phyloP scores from a whole-genome alignment of 2,329 filamentous ascomycete species.

The Colletotrichum sansevieriae region DNA sequence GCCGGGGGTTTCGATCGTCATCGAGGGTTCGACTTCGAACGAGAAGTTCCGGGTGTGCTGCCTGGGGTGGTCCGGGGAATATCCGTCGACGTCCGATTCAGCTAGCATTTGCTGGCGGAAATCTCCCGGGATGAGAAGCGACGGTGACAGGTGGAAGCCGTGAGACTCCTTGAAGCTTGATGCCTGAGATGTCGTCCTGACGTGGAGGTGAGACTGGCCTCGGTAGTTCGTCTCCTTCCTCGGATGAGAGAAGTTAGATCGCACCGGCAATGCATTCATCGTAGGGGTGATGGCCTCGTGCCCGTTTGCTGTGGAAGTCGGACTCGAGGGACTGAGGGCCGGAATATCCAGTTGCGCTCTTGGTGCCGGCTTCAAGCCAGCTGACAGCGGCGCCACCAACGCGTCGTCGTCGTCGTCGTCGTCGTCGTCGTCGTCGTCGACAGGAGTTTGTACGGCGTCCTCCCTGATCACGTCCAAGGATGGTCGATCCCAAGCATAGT shows the following conservation, averaged over 20 bases:
- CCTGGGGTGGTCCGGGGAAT: constrained; percentile 51
- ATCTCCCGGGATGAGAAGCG: constrained; percentile 72
- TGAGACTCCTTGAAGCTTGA: constrained; percentile 71
- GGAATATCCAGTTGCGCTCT: constrained; percentile 56
- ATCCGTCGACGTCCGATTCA: constrained; percentile 37
- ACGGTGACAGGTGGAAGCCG: constrained; percentile 71
- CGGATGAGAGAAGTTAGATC: constrained; percentile 67
- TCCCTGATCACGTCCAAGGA: constrained; percentile 62
- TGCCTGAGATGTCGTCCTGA: constrained; percentile 59
- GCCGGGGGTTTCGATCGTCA: constrained; percentile 50
- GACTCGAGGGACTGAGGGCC: constrained; percentile 63
- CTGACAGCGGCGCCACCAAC: constrained; percentile 32
- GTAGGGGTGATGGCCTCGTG: constrained; percentile 62
- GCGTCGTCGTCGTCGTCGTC: constrained; percentile 23
- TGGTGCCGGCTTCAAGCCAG: constrained; percentile 35
- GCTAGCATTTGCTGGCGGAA: constrained; percentile 65
- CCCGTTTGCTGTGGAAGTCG: constrained; percentile 55
- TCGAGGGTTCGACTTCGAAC: constrained; percentile 51
- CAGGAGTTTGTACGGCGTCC: constrained; percentile 45
- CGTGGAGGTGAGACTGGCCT: constrained; percentile 49
- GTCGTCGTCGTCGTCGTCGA: constrained; percentile 44
- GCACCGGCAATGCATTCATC: constrained; percentile 49
- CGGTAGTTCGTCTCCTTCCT: constrained; percentile 52
- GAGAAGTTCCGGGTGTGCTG: constrained; percentile 51
- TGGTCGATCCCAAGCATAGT: constrained; percentile 74